These are phyloP conservation scores for Fusarium algeriense DNA, from an alignment of 2,329 filamentous ascomycete genomes.

Conservation along the genomic window DNA sequence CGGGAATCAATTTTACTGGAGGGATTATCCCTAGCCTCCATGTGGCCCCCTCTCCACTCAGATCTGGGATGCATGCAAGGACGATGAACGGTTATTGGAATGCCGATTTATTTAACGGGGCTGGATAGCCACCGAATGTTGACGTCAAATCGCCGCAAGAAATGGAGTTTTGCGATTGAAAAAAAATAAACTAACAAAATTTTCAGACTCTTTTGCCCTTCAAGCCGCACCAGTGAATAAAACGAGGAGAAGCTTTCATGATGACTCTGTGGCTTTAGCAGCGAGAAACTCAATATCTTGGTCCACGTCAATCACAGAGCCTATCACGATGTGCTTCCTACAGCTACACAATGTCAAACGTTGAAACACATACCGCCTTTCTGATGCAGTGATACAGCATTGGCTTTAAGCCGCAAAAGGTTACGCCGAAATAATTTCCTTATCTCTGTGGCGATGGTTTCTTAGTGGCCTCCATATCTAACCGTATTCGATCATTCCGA, in stretches of 20 bases:
- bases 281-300: not conserved
- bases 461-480: constrained; percentile 39
- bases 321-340: not conserved
- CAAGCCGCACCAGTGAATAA: not conserved
- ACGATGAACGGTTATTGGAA: constrained; percentile 16
- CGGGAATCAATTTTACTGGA: constrained; percentile 28
- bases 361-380: constrained; percentile 1
- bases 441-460: constrained; percentile 31
- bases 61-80: constrained; percentile 27
- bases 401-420: constrained; percentile 37
- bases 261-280: too few species aligned
- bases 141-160: not conserved
- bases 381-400: constrained; percentile 20
- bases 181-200: not conserved
- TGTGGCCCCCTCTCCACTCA: constrained; percentile 15
- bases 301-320: not conserved
- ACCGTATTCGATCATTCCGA: constrained; percentile 33
- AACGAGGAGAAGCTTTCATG: too few species aligned
- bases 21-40: constrained; percentile 4
- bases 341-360: constrained; percentile 2
- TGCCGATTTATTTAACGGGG: constrained; percentile 27
- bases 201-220: rapidly evolving
- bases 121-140: not conserved
- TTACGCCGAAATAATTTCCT: constrained; percentile 33
- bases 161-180: not conserved